Evolutionary conservation across 75 land plant genomes (phyloP).

Genomic region (Ceratopteris richardii): DNA sequence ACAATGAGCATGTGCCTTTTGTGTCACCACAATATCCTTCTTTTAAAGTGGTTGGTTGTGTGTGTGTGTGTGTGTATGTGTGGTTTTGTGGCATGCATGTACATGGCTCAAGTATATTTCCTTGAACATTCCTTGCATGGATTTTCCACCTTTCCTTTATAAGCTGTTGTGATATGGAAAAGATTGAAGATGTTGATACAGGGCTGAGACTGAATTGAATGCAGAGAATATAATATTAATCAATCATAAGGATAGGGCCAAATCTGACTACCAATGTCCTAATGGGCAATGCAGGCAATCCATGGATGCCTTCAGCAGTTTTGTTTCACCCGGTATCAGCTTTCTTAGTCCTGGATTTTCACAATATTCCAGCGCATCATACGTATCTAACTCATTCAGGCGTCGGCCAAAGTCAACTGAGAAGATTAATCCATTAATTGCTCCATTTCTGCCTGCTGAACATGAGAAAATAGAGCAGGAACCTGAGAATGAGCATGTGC

Average conservation of each 20-base stretch:
- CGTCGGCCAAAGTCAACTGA: slow-evolving; percentile 46
- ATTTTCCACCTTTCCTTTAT: no score
- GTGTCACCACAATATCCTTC: slow-evolving; percentile 21
- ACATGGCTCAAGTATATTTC: no score
- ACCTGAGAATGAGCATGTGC: slow-evolving; percentile 8
- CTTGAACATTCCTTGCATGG: no score
- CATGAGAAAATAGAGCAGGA: slow-evolving; percentile 19
- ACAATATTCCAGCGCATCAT: slow-evolving; percentile 43
- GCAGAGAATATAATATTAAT: no score
- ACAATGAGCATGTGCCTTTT: slow-evolving; percentile 16
- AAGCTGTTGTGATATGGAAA: no score
- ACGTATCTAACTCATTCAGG: slow-evolving; percentile 38
- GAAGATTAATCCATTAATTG: slow-evolving; percentile 20
- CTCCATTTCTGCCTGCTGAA: slow-evolving; percentile 32
- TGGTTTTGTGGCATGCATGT: no score
- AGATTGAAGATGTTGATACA: no score
- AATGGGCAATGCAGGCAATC: slow-evolving; percentile 58
- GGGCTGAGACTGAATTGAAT: no score
- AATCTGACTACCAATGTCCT: no score
- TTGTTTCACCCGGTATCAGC: slow-evolving; percentile 56
- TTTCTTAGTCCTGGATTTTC: slow-evolving; percentile 50
- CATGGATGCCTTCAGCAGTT: slow-evolving; percentile 57
- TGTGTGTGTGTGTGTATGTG: no score
- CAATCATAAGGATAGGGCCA: no score
- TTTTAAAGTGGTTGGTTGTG: no score